Evolutionary conservation across 768 basidiomycete genomes (phyloP), one percentile per base, ranked within the genome.

Genomic region (Hygrocybe coccinea): DNA sequence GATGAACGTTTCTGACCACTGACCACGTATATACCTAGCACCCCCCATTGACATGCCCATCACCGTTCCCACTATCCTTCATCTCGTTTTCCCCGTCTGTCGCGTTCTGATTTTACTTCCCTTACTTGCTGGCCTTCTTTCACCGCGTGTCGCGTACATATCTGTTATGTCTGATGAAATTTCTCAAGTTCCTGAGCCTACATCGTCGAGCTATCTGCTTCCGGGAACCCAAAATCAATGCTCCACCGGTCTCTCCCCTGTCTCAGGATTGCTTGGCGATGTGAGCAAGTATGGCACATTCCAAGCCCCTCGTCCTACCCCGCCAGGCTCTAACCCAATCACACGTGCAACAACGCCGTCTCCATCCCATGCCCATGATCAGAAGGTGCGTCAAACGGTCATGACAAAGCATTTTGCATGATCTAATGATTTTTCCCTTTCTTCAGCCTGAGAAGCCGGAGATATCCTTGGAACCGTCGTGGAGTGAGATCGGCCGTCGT

Each of bases 211-310:
- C 21, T 78, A 82, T 61, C 78, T 85, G 35, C 71, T 86, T 15
- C 79, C 84, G 2, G 83, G 76, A 21, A 67, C 69, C 22, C 67
- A 66, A 35, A 71, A 76, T 29, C 72, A 71, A 25, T 59, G 78
- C 1, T 82, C 85, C 7, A 74, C 80, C 2, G 80, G 81, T 24
- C 75, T 86, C 41, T 75, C 79, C 29, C 69, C 78, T 43, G 68
- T 77, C 25, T 63, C 76, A 12, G 72, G 72, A 9, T 64, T 72
- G 56, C 66, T 68, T 47, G 63, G 70, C 48, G 75, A 79, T 56
- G 62, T 71, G 17, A 77, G 74, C 68, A 89, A 88, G 67, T 91
- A 91, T 65, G 89, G 89, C 14, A 91, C 89, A 11, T 90, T 89
- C 76, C 74, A 72, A 36, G 72, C 72, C 22, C 67, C 74, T 12